phyloP scores from a whole-genome alignment of 2,329 filamentous ascomycete species.

The Leptographium lundbergii region DNA sequence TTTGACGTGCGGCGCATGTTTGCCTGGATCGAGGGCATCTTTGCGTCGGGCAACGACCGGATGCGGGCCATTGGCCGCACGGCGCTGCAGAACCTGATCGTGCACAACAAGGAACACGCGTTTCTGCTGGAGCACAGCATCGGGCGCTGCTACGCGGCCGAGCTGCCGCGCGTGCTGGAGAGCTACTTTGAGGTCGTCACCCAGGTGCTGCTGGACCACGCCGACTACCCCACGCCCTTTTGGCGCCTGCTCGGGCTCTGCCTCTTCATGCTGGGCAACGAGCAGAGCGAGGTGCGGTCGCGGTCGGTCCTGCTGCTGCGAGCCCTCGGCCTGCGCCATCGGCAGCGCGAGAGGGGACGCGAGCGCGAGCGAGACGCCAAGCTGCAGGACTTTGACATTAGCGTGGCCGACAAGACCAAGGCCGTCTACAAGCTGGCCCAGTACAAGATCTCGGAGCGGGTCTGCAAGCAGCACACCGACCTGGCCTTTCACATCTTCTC shows the following conservation, averaged over 20 bases:
- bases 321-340: constrained; percentile 66
- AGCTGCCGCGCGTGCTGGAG: constrained; percentile 70
- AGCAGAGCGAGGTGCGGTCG: constrained; percentile 76
- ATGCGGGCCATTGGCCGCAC: constrained; percentile 82
- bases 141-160: constrained; percentile 75
- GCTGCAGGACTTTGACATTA: constrained; percentile 94
- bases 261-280: constrained; percentile 84
- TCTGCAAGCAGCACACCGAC: constrained; percentile 80
- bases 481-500: constrained; percentile 91
- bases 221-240: constrained; percentile 73
- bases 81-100: constrained; percentile 77
- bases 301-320: constrained; percentile 76
- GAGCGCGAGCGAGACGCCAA: too few relatives aligned
- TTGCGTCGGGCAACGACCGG: constrained; percentile 80
- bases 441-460: constrained; percentile 85
- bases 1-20: constrained; percentile 91
- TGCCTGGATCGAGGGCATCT: constrained; percentile 90
- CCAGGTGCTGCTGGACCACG: constrained; percentile 70
- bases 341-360: neutral
- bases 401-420: constrained; percentile 95
- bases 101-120: constrained; percentile 78
- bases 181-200: constrained; percentile 93
- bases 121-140: constrained; percentile 85
- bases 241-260: constrained; percentile 86
- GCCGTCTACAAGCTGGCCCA: constrained; percentile 96